These are phyloP conservation scores for Panicum hallii DNA, from an alignment of 202 grass and related monocot genomes.

Conservation along the genomic window DNA sequence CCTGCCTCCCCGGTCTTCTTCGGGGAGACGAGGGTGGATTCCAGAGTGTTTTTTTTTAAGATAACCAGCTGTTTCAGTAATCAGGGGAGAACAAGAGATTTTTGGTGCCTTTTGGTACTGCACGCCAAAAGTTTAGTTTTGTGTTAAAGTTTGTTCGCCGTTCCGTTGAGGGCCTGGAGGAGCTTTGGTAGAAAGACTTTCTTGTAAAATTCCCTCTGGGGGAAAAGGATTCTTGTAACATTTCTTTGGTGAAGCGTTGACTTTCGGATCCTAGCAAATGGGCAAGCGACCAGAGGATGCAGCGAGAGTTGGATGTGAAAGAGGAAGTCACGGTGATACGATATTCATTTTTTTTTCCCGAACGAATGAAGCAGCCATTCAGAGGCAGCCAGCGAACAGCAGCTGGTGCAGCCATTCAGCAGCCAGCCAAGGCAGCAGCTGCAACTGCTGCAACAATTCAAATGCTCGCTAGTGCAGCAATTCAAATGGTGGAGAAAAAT, in stretches of 20 bases:
- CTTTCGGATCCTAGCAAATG: neutral
- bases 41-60: neutral
- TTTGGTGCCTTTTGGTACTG: neutral
- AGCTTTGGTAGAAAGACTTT: too few relatives aligned
- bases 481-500: too few relatives aligned
- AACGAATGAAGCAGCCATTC: too few relatives aligned
- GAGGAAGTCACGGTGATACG: neutral
- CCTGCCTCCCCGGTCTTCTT: too few relatives aligned
- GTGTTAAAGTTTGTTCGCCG: neutral
- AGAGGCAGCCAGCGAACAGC: too few relatives aligned
- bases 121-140: neutral
- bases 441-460: too few relatives aligned
- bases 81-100: neutral
- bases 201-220: too few relatives aligned
- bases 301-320: neutral
- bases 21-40: neutral
- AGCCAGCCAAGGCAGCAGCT: too few relatives aligned
- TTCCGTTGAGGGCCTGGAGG: neutral
- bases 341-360: too few relatives aligned
- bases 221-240: neutral
- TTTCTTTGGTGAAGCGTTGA: neutral
- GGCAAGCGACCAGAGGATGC: neutral
- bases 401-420: too few relatives aligned
- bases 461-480: too few relatives aligned
- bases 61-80: neutral